Conservation (phyloP, 2,329 filamentous ascomycete species). For the Fusarium scirpi region DNA sequence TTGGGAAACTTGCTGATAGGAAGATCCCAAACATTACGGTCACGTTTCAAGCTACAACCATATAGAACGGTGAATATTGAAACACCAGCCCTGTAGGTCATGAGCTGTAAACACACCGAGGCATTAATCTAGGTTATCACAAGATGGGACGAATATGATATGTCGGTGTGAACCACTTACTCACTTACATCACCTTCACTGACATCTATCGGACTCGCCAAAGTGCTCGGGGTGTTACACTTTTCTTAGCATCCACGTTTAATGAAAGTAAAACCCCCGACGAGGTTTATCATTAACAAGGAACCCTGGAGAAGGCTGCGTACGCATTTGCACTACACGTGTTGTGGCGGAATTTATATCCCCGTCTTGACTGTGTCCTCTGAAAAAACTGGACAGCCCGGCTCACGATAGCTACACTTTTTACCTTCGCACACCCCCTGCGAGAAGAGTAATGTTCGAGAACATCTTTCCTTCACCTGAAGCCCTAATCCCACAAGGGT, state of each 20-base stretch:
- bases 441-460: slow-evolving; percentile 24
- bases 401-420: slow-evolving; percentile 19
- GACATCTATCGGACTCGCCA: background rate
- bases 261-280: slow-evolving; percentile 27
- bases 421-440: background rate
- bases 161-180: background rate
- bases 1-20: slow-evolving; percentile 16
- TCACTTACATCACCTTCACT: slow-evolving; percentile 2
- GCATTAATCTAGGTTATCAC: slow-evolving; percentile 5
- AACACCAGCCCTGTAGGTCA: slow-evolving; percentile 25
- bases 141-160: slow-evolving; percentile 11
- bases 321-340: background rate
- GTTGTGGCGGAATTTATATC: background rate
- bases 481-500: slow-evolving; percentile 6
- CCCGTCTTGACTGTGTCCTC: background rate
- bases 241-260: background rate
- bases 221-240: background rate
- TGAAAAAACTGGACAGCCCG: background rate
- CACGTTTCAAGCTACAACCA: slow-evolving; percentile 32
- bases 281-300: slow-evolving; percentile 15
- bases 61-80: slow-evolving; percentile 39
- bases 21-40: slow-evolving; percentile 35
- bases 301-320: slow-evolving; percentile 20
- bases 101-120: slow-evolving; percentile 9
- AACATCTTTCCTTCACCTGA: slow-evolving; percentile 28